A percentile compares a stretch with the other conserved stretches of the same genome.
Conservation (phyloP, 331 rosid species). For the Pyracantha coccinea region DNA sequence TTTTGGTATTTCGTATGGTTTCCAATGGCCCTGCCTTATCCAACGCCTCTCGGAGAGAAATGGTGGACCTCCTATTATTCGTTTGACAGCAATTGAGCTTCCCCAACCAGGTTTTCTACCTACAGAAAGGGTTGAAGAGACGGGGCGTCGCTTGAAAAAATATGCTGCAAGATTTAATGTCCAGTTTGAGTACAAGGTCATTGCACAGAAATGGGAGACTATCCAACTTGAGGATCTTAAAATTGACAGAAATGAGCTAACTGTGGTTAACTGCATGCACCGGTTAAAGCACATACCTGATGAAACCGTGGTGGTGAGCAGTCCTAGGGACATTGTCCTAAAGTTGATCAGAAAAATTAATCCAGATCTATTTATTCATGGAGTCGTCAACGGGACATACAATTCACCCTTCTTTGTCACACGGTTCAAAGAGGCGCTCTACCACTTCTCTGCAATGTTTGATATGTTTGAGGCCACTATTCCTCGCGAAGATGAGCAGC, state of each 20-base stretch:
- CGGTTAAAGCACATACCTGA: conserved; percentile 23
- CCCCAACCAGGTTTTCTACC: conserved; percentile 31
- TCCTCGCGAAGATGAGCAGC: conserved; percentile 13
- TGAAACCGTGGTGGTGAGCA: conserved; percentile 16
- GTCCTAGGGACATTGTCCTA: conserved; percentile 20
- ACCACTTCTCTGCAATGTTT: conserved; percentile 21
- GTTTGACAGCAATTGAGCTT: conserved; percentile 30
- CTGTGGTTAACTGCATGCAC: conserved; percentile 18
- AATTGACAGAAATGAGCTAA: conserved; percentile 17
- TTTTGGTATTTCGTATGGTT: not conserved
- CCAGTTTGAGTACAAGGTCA: conserved; percentile 15
- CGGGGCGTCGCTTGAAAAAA: conserved; percentile 16
- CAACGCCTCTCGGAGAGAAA: not conserved
- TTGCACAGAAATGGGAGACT: conserved; percentile 32
- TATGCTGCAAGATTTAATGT: conserved; percentile 24
- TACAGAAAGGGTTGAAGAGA: conserved; percentile 14
- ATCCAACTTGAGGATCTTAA: conserved; percentile 22
- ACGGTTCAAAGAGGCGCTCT: conserved; percentile 31
- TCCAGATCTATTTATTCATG: conserved; percentile 26
- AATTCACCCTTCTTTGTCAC: conserved; percentile 29
- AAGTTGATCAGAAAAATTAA: conserved; percentile 23
- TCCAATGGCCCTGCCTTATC: not conserved
- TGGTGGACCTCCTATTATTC: conserved; percentile 23
- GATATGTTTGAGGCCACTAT: conserved; percentile 26
- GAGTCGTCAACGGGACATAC: conserved; percentile 23